Percentiles rank a stretch among this genome's conserved stretches.
phyloP scores from a whole-genome alignment of 23 red algal genomes.

The Gracilaria caudata region DNA sequence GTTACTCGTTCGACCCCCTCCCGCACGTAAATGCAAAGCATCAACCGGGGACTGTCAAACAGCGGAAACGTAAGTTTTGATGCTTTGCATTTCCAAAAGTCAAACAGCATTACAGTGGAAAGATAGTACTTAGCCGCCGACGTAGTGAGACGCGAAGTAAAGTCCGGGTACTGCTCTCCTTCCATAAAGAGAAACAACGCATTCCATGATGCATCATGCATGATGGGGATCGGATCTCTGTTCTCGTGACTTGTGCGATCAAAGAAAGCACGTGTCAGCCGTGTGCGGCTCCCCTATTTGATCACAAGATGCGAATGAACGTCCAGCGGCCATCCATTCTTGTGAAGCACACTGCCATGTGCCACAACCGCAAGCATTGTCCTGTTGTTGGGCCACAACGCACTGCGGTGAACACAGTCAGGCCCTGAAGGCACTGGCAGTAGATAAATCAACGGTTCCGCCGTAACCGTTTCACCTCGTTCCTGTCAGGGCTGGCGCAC shows the following conservation, averaged over 20 bases:
- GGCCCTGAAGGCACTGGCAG: too few relatives aligned
- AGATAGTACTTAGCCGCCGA: not conserved
- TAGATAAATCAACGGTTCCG: too few relatives aligned
- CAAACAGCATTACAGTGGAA: not conserved
- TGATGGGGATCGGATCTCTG: too few relatives aligned
- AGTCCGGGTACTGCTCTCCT: not conserved
- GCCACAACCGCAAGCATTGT: not conserved
- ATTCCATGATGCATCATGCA: too few relatives aligned
- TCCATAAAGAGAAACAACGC: not conserved
- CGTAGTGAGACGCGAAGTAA: not conserved
- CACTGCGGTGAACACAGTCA: too few relatives aligned
- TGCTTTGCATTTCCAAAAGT: too few relatives aligned
- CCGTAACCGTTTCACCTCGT: too few relatives aligned
- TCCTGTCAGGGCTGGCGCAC: too few relatives aligned
- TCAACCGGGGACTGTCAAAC: slow-evolving; percentile 2
- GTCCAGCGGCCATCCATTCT: not conserved
- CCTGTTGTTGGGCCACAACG: too few relatives aligned
- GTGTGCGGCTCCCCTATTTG: not conserved
- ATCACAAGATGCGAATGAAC: not conserved
- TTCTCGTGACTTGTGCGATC: too few relatives aligned
- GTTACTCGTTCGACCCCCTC: not conserved
- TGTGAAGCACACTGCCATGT: not conserved
- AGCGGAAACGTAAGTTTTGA: not conserved
- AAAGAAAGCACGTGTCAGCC: not conserved
- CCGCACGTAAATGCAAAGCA: not conserved